Percentiles rank a stretch among this genome's conserved stretches.
Conservation (phyloP, 345 rosid species). For the Ricinus communis region DNA sequence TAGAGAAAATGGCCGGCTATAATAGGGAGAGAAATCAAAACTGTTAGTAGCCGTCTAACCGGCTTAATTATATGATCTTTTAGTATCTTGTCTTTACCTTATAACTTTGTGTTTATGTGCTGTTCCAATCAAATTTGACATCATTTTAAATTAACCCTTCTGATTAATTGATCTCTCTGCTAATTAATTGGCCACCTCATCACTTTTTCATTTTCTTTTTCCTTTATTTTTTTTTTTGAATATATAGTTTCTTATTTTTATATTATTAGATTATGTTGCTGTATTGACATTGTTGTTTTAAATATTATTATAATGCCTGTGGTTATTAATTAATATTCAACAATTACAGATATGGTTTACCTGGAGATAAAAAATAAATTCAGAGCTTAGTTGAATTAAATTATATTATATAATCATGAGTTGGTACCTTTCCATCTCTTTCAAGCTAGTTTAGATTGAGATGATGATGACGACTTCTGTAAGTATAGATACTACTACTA, state of each 20-base stretch:
- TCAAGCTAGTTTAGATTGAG: not conserved
- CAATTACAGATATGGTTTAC: not conserved
- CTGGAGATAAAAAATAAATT: not conserved
- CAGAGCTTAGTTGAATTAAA: not conserved
- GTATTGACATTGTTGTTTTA: slow-evolving; percentile 4
- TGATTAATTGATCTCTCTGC: too few relatives aligned
- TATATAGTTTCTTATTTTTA: not conserved
- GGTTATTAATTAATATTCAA: not conserved
- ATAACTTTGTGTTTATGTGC: not conserved
- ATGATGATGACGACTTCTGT: too few relatives aligned
- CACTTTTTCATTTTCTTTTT: not conserved
- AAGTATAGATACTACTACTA: too few relatives aligned
- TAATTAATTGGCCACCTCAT: not conserved
- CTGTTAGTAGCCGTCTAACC: slow-evolving; percentile 44
- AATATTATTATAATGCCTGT: not conserved
- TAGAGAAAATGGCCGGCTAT: slow-evolving; percentile 21
- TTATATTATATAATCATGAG: not conserved
- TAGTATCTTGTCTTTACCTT: slow-evolving; percentile 29
- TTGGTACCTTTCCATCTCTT: not conserved
- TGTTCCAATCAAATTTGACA: not conserved
- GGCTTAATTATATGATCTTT: slow-evolving; percentile 30
- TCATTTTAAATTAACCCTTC: not conserved
- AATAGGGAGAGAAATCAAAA: not conserved
- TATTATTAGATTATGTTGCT: not conserved
- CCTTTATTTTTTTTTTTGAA: not conserved